Evolutionary conservation across 495 filamentous ascomycete genomes (phyloP).

Genomic region (Penicillium robsamsonii): DNA sequence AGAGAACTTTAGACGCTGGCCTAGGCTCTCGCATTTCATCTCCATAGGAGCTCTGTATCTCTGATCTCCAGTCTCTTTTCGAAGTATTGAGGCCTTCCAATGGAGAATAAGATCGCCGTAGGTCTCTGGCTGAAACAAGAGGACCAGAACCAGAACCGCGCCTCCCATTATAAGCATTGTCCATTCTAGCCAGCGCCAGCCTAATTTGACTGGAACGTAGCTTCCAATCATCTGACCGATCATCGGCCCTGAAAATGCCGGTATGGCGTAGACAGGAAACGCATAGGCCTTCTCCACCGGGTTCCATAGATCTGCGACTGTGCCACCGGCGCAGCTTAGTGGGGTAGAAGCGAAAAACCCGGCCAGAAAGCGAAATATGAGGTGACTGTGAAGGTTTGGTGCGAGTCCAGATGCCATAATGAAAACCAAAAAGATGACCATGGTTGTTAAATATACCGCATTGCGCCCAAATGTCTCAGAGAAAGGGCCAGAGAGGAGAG

Average conservation of each 20-base stretch:
- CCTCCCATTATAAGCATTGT: slow-evolving; percentile 43
- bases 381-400: slow-evolving; percentile 42
- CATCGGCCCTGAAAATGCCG: slow-evolving; percentile 38
- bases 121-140: slow-evolving; percentile 47
- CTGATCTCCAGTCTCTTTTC: slow-evolving; percentile 35
- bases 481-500: slow-evolving; percentile 46
- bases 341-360: slow-evolving; percentile 47
- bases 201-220: slow-evolving; percentile 17
- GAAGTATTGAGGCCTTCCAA: slow-evolving; percentile 46
- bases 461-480: slow-evolving; percentile 57
- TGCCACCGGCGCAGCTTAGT: slow-evolving; percentile 46
- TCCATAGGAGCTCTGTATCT: slow-evolving; percentile 41
- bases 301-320: slow-evolving; percentile 44
- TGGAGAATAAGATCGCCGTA: slow-evolving; percentile 44
- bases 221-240: slow-evolving; percentile 42
- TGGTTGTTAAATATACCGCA: slow-evolving; percentile 52
- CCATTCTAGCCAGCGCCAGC: slow-evolving; percentile 52
- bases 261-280: slow-evolving; percentile 44
- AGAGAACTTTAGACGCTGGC: slow-evolving; percentile 23
- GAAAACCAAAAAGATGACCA: slow-evolving; percentile 46
- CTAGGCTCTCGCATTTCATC: slow-evolving; percentile 27
- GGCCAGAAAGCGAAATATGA: slow-evolving; percentile 47
- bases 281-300: slow-evolving; percentile 41
- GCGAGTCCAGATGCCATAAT: slow-evolving; percentile 47
- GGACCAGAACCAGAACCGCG: slow-evolving; percentile 30